Evolutionary conservation across 192 early-diverging fungal species (phyloP), one percentile per base, ranked within the genome.

Genomic region (Kickxella alabastrina): DNA sequence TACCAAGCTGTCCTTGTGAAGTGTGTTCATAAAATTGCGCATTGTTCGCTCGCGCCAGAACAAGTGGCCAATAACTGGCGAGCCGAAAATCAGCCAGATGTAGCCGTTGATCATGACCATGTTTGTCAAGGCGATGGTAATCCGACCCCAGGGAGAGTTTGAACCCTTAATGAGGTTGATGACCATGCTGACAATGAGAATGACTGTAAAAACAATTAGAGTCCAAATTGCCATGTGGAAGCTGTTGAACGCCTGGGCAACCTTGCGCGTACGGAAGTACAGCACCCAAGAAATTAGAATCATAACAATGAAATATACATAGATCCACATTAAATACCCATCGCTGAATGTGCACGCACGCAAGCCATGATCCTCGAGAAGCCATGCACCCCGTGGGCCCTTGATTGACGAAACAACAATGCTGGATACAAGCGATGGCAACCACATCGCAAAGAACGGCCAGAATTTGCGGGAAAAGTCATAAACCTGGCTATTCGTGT

Each of bases 161-260:
- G 65, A 59, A 10, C 65, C 65, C 57, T 68, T 53, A 42, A 68
- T 54, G n/a, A 68, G 54, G 43, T 68, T 68, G 35, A 68, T 68
- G 26, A 60, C 37, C 65, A 68, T 68, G 29, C 52, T 60, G 39
- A 54, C 35, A 10, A 68, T 17, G 18, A 68, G 57, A 3, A 41
- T 55, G 6, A 31, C 14, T 5, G 65, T 54, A 24, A 68, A 68
- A 28, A 68, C 50, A 29, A 60, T 22, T 32, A 68, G 52, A 3
- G 65, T 68, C 65, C 65, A 68, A 23, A 68, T 50, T 17, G 65
- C 65, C 52, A 68, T 59, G 21, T 57, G 57, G 45, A 68, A 68
- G n/a, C 65, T 57, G 34, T 68, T 68, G 37, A 68, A 68, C 2
- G 57, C 65, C 52, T 68, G 52, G 5, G 65, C 65, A 10, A 68